Evolutionary conservation across 2,329 filamentous ascomycete species (phyloP), one percentile per base, ranked within the genome.

Genomic region (Penicillium sp.): DNA sequence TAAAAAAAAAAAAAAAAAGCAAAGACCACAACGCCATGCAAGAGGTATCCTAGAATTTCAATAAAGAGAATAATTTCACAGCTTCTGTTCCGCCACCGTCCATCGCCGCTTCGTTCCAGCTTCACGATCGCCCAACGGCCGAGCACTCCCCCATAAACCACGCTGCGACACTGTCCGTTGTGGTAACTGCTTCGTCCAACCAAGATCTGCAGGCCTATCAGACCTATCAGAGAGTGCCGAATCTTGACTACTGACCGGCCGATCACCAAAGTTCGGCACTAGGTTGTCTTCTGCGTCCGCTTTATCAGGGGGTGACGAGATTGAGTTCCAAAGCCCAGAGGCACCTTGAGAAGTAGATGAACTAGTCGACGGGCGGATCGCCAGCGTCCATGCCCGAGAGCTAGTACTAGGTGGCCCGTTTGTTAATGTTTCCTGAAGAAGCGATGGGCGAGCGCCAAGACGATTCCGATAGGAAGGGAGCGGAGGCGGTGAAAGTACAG

Each of bases 141-240:
- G 64, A 8, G 67, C 63, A 63, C 72, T 72, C 0, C 74, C 71
- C 75, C 75, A 77, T 15, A 77, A 68, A 15, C 72, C 74, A 15
- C 69, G 69, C 50, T 76, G 75, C 7, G 69, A 73, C 6, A 64
- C 53, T 6, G 70, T 70, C 17, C 67, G 63, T 29, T 71, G 67
- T 4, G 68, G 71, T 12, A 69, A n/a, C 42, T 66, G 59, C 36
- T 63, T 64, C n/a, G 49, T 59, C 53, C 65, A 59, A 19, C 59
- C 45, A 47, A 44, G 50, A 42, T 60, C 58, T n/a, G 44, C 44
- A 10, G 55, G 6, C 2, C n/a, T 50, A 29, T 53, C 58, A 23
- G 58, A 49, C 6, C 13, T 35, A 36, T 25, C 45, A 33, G 41
- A 17, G 12, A 49, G 39, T 15, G 53, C 21, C 4, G 60, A 61